phyloP scores from a whole-genome alignment of 2,329 filamentous ascomycete genomes.

The Colletotrichum sp. region DNA sequence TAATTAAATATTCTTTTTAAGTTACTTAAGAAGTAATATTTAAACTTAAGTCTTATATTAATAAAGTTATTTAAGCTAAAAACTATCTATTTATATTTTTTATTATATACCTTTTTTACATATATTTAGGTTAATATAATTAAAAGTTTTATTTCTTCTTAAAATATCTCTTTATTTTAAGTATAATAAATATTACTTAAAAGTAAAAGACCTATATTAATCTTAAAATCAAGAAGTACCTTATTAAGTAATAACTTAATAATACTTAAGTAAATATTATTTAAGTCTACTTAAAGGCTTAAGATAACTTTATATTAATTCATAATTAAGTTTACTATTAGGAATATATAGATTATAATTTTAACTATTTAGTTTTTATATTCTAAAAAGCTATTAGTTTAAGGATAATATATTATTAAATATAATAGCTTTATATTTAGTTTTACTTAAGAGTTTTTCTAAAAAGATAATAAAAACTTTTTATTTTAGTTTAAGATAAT shows the following conservation, averaged over 20 bases:
- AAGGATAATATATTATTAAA: not conserved
- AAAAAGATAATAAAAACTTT: not conserved
- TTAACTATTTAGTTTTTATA: not conserved
- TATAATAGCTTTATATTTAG: not conserved
- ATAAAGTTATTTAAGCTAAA: not conserved
- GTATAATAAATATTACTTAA: not conserved
- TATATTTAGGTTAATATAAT: not conserved
- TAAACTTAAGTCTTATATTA: not conserved
- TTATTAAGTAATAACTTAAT: not conserved
- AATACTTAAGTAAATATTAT: not conserved
- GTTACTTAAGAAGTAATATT: too few relatives aligned
- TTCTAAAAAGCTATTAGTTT: not conserved
- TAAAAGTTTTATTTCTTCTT: not conserved
- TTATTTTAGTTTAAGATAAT: not conserved
- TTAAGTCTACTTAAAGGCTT: not conserved
- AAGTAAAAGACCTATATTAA: not conserved
- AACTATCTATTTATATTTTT: not conserved
- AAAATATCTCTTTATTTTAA: not conserved
- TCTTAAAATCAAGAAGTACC: not conserved
- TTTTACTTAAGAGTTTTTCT: not conserved
- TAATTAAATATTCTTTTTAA: too few relatives aligned
- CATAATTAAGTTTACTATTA: not conserved
- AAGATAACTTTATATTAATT: not conserved
- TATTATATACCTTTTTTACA: not conserved
- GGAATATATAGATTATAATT: not conserved